Evolutionary conservation across 495 filamentous ascomycete genomes (phyloP), one percentile per base, ranked within the genome.

Genomic region (Aspergillus incahuasiensis): DNA sequence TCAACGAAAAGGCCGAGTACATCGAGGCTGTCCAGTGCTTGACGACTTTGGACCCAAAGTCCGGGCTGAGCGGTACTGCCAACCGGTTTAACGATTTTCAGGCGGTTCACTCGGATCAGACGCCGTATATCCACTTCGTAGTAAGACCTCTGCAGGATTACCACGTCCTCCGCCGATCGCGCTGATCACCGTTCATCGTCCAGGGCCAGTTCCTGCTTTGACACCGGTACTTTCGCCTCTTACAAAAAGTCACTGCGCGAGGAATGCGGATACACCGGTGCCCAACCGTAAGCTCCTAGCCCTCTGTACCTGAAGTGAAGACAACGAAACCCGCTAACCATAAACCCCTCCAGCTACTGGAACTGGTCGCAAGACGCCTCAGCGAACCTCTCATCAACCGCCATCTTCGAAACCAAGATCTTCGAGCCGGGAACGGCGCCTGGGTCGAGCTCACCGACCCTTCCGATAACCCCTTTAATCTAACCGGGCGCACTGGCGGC

Each of bases 181-280:
- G 48, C 58, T 60, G 44, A 64, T 58, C 58, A 56, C 32, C 5
- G 25, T 35, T 58, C 20, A 18, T 28, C 25, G 8, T 41, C n/a
- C 39, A 64, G 62, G 62, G 58, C 24, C 58, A 59, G 34, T 64
- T 64, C 30, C 24, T 48, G 7, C 49, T 64, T 1, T 82, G 74
- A 67, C 79, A 83, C 57, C 68, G 79, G 46, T 78, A 78, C 54
- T 77, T 75, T 40, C 5, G 59, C 64, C 19, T 58, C 69, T 3
- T 76, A 77, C 45, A 79, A 79, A 55, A 66, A 67, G 5, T 48
- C 74, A 0, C 56, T 83, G 22, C 58, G 66, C 39, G 58, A 68
- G 1, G 71, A 74, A 46, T 82, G 79, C 50, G 66, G 67, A 21
- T 82, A 77, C 55, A 60, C 48, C 9, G 74, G 74, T 3, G 60